These are phyloP conservation scores for Auricularia sp. DNA, from an alignment of 768 basidiomycete genomes.

Conservation along the genomic window DNA sequence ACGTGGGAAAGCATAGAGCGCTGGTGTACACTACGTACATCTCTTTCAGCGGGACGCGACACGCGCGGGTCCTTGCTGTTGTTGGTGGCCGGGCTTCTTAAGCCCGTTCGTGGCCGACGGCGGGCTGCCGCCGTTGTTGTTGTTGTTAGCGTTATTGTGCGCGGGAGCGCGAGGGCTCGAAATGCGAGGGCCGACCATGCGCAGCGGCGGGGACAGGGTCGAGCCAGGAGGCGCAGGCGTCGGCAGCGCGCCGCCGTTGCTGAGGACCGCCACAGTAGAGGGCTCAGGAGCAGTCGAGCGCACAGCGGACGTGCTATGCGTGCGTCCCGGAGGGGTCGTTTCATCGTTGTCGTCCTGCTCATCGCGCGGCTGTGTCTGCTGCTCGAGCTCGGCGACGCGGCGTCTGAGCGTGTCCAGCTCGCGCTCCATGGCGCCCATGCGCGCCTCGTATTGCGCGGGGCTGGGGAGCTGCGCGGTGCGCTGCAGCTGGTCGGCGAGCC, in stretches of 20 bases:
- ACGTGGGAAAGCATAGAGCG: too few relatives aligned
- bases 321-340: background rate
- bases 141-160: background rate
- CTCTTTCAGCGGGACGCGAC: background rate
- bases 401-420: background rate
- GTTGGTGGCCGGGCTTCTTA: background rate
- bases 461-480: conserved; percentile 37
- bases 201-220: background rate
- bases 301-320: background rate
- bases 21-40: background rate
- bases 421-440: background rate
- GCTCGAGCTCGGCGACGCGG: background rate
- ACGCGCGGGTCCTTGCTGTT: background rate
- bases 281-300: background rate
- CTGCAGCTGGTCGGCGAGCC: conserved; percentile 65
- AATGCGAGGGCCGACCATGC: background rate
- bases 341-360: background rate
- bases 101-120: background rate
- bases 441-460: background rate
- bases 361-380: background rate
- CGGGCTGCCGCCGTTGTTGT: background rate
- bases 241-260: background rate
- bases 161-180: background rate
- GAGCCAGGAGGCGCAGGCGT: background rate
- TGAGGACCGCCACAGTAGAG: background rate